Evolutionary conservation across 2,329 filamentous ascomycete genomes (phyloP), one percentile per base, ranked within the genome.

Genomic region (Aspergillus pseudoterreus): DNA sequence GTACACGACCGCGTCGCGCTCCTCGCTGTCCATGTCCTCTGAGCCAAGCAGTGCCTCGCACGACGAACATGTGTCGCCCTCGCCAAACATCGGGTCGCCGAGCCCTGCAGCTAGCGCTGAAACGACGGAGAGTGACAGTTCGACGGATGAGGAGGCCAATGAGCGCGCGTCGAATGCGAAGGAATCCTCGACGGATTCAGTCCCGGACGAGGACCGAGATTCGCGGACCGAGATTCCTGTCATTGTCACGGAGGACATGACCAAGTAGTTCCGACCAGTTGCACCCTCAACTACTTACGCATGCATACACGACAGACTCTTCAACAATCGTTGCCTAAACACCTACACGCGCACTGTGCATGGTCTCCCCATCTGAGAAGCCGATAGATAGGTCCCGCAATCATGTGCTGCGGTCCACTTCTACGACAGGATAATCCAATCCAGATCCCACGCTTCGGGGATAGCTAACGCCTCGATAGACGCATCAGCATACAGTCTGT

Each of bases 1-100:
- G 2, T 70, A 67, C 43, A 49, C 54, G 4, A 59, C 12, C 35
- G 15, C 61, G 47, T 70, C 67, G 6, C 65, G 67, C 11, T 68
- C 54, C 47, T 70, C 67, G n/a, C 52, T 69, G n/a, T 69, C 66
- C 1, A 59, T 65, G 35, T 38, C 35, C 3, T 70, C 67, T 6
- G 67, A 69, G 22, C 57, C 61, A 11, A 69, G 66, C 51, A 70
- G 67, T 39, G 55, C 66, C 15, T 67, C 64, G 45, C 61, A 66
- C 22, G 65, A 67, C 5, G 65, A 66, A 17, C 30, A 36, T 21
- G 45, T 43, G 9, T 54, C 64, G 1, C 32, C 58, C 4, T 58
- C 53, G 24, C 57, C 60, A 1, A 57, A 57, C 24, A 57, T 49
- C 24, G 56, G 58, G 36, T 63, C 65, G 1, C 15, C n/a, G 12